Conservation (phyloP, 2,329 filamentous ascomycete genomes). For the Fusarium napiforme region DNA sequence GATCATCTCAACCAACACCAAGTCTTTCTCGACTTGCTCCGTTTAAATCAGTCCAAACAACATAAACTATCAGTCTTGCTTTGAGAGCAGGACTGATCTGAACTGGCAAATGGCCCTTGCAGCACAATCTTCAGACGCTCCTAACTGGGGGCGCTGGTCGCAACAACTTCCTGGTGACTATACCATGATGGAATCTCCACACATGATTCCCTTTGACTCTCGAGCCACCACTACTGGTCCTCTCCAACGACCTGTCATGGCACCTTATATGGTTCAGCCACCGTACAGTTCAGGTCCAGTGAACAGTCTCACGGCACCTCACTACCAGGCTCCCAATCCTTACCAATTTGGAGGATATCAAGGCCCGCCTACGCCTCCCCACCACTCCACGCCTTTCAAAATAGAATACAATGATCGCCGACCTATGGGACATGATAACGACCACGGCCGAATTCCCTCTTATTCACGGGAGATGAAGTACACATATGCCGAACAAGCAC, state of each 20-base stretch:
- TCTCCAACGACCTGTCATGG: slow-evolving; percentile 56
- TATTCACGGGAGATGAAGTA: slow-evolving; percentile 45
- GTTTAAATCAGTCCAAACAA: not conserved
- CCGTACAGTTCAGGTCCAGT: slow-evolving; percentile 58
- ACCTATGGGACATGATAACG: slow-evolving; percentile 35
- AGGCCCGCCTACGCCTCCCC: slow-evolving; percentile 49
- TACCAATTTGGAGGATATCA: slow-evolving; percentile 59
- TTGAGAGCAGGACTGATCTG: slow-evolving; percentile 38
- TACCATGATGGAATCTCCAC: slow-evolving; percentile 58
- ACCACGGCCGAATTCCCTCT: slow-evolving; percentile 38
- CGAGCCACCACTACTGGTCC: slow-evolving; percentile 52
- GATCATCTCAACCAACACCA: slow-evolving; percentile 6
- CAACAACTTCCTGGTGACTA: slow-evolving; percentile 61
- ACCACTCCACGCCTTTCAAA: slow-evolving; percentile 49
- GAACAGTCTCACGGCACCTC: slow-evolving; percentile 54
- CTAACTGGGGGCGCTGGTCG: slow-evolving; percentile 67
- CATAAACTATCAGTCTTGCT: slow-evolving; percentile 40
- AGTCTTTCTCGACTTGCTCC: slow-evolving; percentile 14
- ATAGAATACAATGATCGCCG: slow-evolving; percentile 49
- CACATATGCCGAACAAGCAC: slow-evolving; percentile 49
- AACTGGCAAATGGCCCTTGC: slow-evolving; percentile 58
- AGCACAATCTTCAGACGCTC: slow-evolving; percentile 56
- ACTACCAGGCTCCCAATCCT: slow-evolving; percentile 56
- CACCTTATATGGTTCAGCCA: slow-evolving; percentile 58
- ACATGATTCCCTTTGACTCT: slow-evolving; percentile 62